A percentile compares a stretch with the other conserved stretches of the same genome.
phyloP scores from a whole-genome alignment of 805 yeast species.

The Zygotorulaspora danielsina region DNA sequence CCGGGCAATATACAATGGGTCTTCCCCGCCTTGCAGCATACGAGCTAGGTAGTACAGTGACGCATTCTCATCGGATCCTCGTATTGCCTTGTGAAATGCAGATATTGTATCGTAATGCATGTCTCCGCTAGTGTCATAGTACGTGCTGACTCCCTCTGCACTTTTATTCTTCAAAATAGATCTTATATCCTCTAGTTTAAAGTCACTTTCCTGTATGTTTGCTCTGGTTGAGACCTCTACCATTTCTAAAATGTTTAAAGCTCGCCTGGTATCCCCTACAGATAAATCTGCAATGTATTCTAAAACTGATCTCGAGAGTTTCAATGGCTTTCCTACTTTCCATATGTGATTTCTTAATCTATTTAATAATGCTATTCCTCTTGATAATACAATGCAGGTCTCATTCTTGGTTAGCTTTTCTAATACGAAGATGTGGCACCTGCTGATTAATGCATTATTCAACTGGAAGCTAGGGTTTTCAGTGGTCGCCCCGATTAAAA shows the following conservation, averaged over 20 bases:
- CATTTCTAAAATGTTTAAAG: conserved; percentile 75
- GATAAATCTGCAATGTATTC: conserved; percentile 68
- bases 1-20: conserved; percentile 82
- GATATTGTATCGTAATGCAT: conserved; percentile 92
- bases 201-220: conserved; percentile 31
- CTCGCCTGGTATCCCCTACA: conserved; percentile 86
- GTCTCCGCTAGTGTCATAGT: conserved; percentile 84
- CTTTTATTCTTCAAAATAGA: conserved; percentile 46
- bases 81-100: conserved; percentile 87
- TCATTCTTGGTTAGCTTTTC: conserved; percentile 49
- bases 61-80: conserved; percentile 90
- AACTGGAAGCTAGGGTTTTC: conserved; percentile 87
- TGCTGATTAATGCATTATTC: conserved; percentile 73
- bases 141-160: conserved; percentile 33
- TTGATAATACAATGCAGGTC: conserved; percentile 46
- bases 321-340: conserved; percentile 38
- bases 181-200: conserved; percentile 34
- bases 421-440: conserved; percentile 78
- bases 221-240: conserved; percentile 66
- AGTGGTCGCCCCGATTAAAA: conserved; percentile 93
- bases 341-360: conserved; percentile 52
- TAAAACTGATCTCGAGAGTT: conserved; percentile 52
- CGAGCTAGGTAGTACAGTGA: conserved; percentile 79
- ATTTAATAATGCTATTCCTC: conserved; percentile 59
- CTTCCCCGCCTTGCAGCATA: conserved; percentile 93